Conservation (phyloP, 345 rosid species). For the Boechera divaricarpa region DNA sequence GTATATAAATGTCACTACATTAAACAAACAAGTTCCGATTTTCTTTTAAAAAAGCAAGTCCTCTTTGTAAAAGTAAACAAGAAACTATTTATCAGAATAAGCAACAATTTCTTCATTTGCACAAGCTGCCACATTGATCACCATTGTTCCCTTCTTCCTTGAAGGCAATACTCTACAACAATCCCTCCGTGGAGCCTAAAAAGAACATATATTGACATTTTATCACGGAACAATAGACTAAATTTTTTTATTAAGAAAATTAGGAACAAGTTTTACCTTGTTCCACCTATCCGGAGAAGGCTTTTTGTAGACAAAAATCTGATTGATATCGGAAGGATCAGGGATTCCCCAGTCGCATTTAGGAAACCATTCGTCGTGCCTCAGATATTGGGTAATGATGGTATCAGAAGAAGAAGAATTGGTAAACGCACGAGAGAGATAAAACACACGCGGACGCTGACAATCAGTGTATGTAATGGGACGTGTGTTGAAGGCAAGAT, state of each 20-base stretch:
- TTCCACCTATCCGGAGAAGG: conserved; percentile 60
- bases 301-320: conserved; percentile 53
- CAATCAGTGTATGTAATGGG: conserved; percentile 51
- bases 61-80: conserved; percentile 2
- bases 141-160: conserved; percentile 46
- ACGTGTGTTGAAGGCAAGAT: conserved; percentile 63
- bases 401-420: conserved; percentile 15
- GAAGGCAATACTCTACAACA: conserved; percentile 54
- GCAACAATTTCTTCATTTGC: conserved; percentile 51
- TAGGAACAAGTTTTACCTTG: conserved; percentile 31
- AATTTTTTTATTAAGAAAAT: no score
- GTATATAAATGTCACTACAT: conserved; percentile 16
- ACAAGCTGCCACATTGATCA: conserved; percentile 53
- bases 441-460: conserved; percentile 59
- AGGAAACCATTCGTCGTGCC: conserved; percentile 27
- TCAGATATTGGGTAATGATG: conserved; percentile 49
- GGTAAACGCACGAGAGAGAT: conserved; percentile 45
- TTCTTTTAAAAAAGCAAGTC: background rate
- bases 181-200: conserved; percentile 57
- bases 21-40: background rate
- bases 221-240: background rate
- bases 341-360: conserved; percentile 57
- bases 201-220: background rate
- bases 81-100: conserved; percentile 37
- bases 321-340: conserved; percentile 46